Conservation (phyloP, 2,329 filamentous ascomycete species). For the Colletotrichum sp. region DNA sequence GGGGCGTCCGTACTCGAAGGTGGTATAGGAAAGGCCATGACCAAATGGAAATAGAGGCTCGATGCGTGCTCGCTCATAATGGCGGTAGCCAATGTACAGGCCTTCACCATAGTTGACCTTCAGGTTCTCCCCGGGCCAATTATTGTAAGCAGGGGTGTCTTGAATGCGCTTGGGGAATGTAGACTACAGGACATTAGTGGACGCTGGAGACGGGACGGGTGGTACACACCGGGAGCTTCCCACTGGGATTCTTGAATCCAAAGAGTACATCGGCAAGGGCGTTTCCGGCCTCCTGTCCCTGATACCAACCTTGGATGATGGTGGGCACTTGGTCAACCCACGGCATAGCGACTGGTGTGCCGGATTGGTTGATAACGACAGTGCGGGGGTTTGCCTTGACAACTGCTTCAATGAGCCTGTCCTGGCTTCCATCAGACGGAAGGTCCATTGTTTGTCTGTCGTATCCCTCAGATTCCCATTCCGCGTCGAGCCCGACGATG, state of each 20-base stretch:
- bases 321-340: constrained; percentile 70
- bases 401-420: constrained; percentile 68
- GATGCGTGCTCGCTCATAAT: constrained; percentile 69
- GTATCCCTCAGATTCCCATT: constrained; percentile 80
- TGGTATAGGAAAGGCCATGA: constrained; percentile 76
- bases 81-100: constrained; percentile 74
- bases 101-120: constrained; percentile 75
- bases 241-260: constrained; percentile 67
- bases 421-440: constrained; percentile 64
- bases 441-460: constrained; percentile 76
- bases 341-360: constrained; percentile 73
- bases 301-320: constrained; percentile 78
- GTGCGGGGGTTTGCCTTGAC: constrained; percentile 68
- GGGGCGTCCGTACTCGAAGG: constrained; percentile 67
- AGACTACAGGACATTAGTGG: constrained; percentile 38
- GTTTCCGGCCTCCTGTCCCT: constrained; percentile 74
- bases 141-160: constrained; percentile 74
- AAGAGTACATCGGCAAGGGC: constrained; percentile 72
- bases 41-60: constrained; percentile 74
- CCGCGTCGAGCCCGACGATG: constrained; percentile 72
- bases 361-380: constrained; percentile 72
- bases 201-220: too few relatives aligned
- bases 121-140: constrained; percentile 75
- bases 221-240: constrained; percentile 65
- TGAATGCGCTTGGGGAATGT: constrained; percentile 70